phyloP scores from a whole-genome alignment of 306 rosid genomes.

The Herpetospermum pedunculosum region DNA sequence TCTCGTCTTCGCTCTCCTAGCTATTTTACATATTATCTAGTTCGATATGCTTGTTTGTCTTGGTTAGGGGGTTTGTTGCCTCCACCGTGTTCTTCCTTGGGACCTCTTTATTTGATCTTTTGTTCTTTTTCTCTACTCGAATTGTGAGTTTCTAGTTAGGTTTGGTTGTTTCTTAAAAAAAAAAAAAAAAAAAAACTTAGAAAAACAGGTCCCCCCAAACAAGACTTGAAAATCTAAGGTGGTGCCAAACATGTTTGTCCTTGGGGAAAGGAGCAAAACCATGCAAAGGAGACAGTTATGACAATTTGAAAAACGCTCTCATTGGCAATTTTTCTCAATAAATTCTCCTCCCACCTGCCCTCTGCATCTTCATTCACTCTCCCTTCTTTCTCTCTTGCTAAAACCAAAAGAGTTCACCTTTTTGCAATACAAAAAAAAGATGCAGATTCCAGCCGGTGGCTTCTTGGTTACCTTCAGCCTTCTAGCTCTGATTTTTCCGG shows the following conservation, averaged over 20 bases:
- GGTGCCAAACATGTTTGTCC: not conserved
- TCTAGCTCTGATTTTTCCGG: slow-evolving; percentile 17
- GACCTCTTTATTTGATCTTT: too few relatives aligned
- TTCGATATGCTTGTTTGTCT: too few relatives aligned
- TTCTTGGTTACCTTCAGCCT: slow-evolving; percentile 16
- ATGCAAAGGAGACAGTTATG: slow-evolving; percentile 4
- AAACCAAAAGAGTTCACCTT: not conserved
- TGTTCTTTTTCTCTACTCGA: too few relatives aligned
- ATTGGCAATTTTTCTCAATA: not conserved
- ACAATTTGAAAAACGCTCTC: not conserved
- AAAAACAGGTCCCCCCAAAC: too few relatives aligned
- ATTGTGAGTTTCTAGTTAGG: too few relatives aligned
- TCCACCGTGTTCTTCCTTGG: too few relatives aligned
- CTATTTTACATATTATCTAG: too few relatives aligned
- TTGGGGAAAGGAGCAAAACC: not conserved
- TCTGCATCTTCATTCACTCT: slow-evolving; percentile 9
- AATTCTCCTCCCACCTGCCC: slow-evolving; percentile 7
- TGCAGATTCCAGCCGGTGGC: slow-evolving; percentile 11
- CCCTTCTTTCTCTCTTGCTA: not conserved
- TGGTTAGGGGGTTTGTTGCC: too few relatives aligned
- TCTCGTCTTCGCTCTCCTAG: too few relatives aligned
- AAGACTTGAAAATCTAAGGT: not conserved
- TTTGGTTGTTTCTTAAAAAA: too few relatives aligned
- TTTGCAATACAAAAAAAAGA: slow-evolving; percentile 9
- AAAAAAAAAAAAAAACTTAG: too few relatives aligned